Percentiles rank a stretch among this genome's conserved stretches.
Conservation (phyloP, 2,329 filamentous ascomycete species). For the Colletotrichum liaoningense region DNA sequence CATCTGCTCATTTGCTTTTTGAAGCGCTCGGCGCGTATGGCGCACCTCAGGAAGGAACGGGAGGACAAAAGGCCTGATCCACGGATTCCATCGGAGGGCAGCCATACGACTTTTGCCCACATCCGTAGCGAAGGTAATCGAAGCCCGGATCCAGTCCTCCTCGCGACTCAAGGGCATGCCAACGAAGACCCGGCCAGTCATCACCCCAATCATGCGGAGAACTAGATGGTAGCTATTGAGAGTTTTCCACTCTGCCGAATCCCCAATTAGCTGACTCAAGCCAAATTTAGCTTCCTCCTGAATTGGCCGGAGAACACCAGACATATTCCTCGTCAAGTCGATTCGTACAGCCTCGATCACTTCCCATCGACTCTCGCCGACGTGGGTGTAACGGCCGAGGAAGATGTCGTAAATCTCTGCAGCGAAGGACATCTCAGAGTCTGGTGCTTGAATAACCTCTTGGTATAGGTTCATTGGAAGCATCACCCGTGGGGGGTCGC, state of each 20-base stretch:
- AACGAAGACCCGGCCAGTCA: conserved; percentile 45
- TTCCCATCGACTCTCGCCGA: conserved; percentile 15
- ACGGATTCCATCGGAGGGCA: conserved; percentile 9
- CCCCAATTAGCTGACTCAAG: conserved; percentile 7
- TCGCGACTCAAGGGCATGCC: conserved; percentile 43
- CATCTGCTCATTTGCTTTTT: conserved; percentile 21
- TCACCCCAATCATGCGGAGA: conserved; percentile 41
- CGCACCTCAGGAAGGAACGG: conserved; percentile 22
- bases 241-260: conserved; percentile 35
- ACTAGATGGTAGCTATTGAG: conserved; percentile 38
- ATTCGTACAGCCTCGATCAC: conserved; percentile 22
- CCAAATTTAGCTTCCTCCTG: conserved; percentile 31
- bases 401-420: conserved; percentile 35
- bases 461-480: conserved; percentile 29
- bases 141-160: conserved; percentile 42
- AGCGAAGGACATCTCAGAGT: conserved; percentile 20
- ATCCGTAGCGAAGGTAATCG: conserved; percentile 42
- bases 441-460: conserved; percentile 26
- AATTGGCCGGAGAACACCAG: conserved; percentile 12
- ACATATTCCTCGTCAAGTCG: conserved; percentile 20
- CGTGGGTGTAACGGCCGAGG: conserved; percentile 34
- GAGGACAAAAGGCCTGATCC: conserved; percentile 14
- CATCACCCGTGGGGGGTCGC: conserved; percentile 26
- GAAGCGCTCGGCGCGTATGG: conserved; percentile 1
- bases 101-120: conserved; percentile 19